Evolutionary conservation across 139 green algal species (phyloP).

Genomic region (Micromonas pusilla): DNA sequence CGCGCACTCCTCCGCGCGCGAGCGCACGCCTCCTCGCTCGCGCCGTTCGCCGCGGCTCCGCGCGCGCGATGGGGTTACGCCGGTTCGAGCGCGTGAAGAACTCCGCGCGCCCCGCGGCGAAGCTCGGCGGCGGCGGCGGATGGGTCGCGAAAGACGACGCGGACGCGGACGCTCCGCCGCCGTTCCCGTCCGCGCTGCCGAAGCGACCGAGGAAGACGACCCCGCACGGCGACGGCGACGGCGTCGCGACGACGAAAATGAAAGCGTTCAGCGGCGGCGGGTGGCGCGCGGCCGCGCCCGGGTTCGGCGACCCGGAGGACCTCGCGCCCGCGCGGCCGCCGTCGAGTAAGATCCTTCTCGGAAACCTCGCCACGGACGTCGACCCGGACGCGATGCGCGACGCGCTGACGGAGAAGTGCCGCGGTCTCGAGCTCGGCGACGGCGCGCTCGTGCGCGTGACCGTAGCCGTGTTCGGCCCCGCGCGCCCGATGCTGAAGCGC

Average conservation of each 20-base stretch:
- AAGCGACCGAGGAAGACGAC: too few species aligned
- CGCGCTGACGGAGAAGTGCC: not conserved
- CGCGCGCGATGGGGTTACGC: not conserved
- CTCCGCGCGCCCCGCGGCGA: not conserved
- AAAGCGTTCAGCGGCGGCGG: not conserved
- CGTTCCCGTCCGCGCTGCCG: not conserved
- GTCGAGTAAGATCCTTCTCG: not conserved
- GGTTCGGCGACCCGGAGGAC: not conserved
- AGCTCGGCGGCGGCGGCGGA: not conserved
- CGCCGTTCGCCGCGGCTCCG: not conserved
- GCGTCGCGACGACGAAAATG: not conserved
- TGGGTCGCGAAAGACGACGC: not conserved
- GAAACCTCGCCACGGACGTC: not conserved
- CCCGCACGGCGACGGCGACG: too few species aligned
- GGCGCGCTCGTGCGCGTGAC: not conserved
- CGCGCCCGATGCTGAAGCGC: not conserved
- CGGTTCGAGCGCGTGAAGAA: slow-evolving; percentile 16
- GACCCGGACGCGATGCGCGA: not conserved
- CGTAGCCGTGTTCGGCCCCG: not conserved
- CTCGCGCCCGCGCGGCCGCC: not conserved
- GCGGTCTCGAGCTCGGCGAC: not conserved
- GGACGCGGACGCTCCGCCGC: not conserved
- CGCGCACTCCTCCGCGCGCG: too few species aligned
- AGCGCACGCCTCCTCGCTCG: too few species aligned
- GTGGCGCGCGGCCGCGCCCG: not conserved